phyloP scores from a whole-genome alignment of 257 asterid genomes.

The Anisodus acutangulus region DNA sequence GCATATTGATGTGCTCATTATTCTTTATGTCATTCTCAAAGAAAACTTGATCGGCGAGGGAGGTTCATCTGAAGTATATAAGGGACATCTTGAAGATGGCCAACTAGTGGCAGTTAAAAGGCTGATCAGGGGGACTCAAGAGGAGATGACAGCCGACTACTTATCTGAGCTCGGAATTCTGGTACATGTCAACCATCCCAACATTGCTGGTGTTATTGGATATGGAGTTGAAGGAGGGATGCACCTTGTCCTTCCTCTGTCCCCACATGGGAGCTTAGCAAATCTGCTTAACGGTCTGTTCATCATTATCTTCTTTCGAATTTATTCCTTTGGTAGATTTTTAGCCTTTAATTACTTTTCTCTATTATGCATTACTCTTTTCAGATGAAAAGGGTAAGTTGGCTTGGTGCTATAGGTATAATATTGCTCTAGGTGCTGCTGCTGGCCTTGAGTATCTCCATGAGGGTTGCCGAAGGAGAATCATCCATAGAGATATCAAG shows the following conservation, averaged over 20 bases:
- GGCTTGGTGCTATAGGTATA: constrained; percentile 64
- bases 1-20: not conserved
- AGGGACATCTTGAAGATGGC: constrained; percentile 80
- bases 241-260: constrained; percentile 96
- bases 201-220: constrained; percentile 84
- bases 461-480: constrained; percentile 93
- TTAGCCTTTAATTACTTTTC: not conserved
- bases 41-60: constrained; percentile 91
- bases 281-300: constrained; percentile 66
- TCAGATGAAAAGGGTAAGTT: constrained; percentile 59
- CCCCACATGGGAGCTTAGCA: constrained; percentile 90
- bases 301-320: constrained; percentile 23
- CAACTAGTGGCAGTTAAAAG: constrained; percentile 82
- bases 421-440: constrained; percentile 76
- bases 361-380: not conserved
- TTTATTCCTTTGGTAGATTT: not conserved
- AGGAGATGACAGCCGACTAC: constrained; percentile 91
- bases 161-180: constrained; percentile 92
- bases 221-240: constrained; percentile 98
- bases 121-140: constrained; percentile 78
- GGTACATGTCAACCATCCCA: constrained; percentile 91
- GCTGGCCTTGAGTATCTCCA: constrained; percentile 87
- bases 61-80: constrained; percentile 92
- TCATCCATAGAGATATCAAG: constrained; percentile 91
- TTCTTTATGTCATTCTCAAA: constrained; percentile 33